Percentiles rank a stretch among this genome's conserved stretches.
These are phyloP conservation scores for Catharanthus roseus DNA, from an alignment of 257 asterid species.

Conservation along the genomic window DNA sequence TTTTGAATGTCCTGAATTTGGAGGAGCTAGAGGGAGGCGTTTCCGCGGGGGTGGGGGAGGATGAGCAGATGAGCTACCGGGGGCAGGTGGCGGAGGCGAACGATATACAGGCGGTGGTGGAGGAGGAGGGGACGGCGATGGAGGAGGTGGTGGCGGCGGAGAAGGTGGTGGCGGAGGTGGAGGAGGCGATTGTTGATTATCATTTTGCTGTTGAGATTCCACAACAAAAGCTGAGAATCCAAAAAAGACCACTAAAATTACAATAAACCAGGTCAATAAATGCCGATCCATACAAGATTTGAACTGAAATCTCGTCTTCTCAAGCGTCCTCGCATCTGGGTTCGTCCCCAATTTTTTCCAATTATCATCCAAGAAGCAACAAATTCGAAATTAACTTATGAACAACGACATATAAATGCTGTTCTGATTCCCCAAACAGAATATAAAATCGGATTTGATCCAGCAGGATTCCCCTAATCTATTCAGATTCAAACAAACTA, in stretches of 20 bases:
- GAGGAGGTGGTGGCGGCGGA: constrained; percentile 12
- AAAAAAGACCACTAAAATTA: constrained; percentile 21
- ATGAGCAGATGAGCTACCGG: neutral
- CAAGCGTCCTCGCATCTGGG: constrained; percentile 45
- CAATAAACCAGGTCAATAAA: constrained; percentile 28
- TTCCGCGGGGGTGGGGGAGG: constrained; percentile 14
- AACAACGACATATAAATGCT: neutral
- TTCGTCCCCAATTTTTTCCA: constrained; percentile 16
- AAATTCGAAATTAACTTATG: constrained; percentile 4
- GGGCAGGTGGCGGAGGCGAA: neutral
- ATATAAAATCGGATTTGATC: neutral
- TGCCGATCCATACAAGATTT: constrained; percentile 44
- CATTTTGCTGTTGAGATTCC: constrained; percentile 33
- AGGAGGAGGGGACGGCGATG: constrained; percentile 24
- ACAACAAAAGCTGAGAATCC: constrained; percentile 30
- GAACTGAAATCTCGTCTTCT: constrained; percentile 22
- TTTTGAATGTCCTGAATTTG: neutral
- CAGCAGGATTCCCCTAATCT: neutral
- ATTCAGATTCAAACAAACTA: neutral
- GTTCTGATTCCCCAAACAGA: neutral
- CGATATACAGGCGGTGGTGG: constrained; percentile 18
- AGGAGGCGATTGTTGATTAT: neutral
- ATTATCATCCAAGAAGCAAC: neutral
- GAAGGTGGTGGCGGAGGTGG: constrained; percentile 23
- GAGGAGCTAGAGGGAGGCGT: constrained; percentile 12